Conservation (phyloP, 2,329 filamentous ascomycete genomes). For the Diplodia seriata region DNA sequence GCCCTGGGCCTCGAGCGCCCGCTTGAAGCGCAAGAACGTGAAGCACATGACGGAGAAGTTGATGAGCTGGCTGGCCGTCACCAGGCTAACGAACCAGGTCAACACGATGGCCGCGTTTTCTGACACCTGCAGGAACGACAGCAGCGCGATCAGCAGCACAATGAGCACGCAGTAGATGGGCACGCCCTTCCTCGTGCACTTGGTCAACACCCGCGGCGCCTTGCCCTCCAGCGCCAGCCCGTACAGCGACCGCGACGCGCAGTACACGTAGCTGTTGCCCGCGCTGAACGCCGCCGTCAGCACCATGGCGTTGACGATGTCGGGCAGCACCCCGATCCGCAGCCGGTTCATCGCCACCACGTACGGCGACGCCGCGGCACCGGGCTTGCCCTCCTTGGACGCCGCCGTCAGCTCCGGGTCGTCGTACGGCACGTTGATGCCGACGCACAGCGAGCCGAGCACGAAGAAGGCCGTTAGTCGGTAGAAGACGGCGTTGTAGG, state of each 20-base stretch:
- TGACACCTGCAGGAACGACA: constrained; percentile 74
- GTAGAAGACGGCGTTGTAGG: constrained; percentile 77
- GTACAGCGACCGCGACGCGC: constrained; percentile 72
- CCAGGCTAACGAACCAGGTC: constrained; percentile 51
- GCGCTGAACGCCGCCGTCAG: constrained; percentile 80
- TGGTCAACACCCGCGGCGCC: constrained; percentile 53
- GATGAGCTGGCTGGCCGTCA: constrained; percentile 51
- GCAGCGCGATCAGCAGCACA: constrained; percentile 62
- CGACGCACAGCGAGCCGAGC: constrained; percentile 75
- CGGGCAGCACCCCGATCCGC: constrained; percentile 54
- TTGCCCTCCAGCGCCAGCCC: constrained; percentile 62
- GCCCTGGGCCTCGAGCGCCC: constrained; percentile 47
- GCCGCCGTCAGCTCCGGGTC: constrained; percentile 67
- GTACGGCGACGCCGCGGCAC: constrained; percentile 69
- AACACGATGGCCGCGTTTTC: constrained; percentile 68
- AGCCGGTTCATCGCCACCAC: constrained; percentile 56
- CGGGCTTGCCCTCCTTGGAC: constrained; percentile 64
- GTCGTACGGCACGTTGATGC: constrained; percentile 71
- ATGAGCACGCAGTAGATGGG: constrained; percentile 55
- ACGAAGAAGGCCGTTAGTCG: constrained; percentile 73
- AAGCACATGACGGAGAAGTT: constrained; percentile 49
- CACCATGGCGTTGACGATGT: constrained; percentile 78
- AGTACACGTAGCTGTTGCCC: constrained; percentile 78
- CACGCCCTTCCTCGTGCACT: constrained; percentile 53
- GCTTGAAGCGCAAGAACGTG: constrained; percentile 49